These are phyloP conservation scores for Emergomyces pasteurianus DNA, from an alignment of 2,329 filamentous ascomycete genomes.

Conservation along the genomic window DNA sequence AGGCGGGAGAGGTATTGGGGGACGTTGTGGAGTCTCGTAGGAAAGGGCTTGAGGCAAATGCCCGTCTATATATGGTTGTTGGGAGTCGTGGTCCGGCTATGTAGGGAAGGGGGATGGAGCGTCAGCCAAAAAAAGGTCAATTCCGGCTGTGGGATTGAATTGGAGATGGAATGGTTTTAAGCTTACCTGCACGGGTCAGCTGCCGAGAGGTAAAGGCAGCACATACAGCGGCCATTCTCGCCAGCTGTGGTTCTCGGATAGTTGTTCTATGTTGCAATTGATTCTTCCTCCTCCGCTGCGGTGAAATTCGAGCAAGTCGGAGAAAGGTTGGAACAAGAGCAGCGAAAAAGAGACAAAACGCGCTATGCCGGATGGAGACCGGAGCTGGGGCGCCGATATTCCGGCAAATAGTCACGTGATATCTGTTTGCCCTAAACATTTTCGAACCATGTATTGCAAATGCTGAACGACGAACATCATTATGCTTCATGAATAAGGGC, in stretches of 20 bases:
- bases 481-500: no score
- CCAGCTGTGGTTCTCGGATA: background rate
- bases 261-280: background rate
- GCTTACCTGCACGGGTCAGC: slow-evolving; percentile 26
- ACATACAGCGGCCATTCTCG: slow-evolving; percentile 28
- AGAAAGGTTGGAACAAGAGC: background rate
- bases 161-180: background rate
- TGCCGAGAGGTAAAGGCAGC: slow-evolving; percentile 26
- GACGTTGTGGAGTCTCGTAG: slow-evolving; percentile 1
- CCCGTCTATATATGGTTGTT: slow-evolving; percentile 10
- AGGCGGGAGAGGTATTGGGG: background rate
- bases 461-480: no score
- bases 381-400: background rate
- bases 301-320: background rate
- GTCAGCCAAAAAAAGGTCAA: background rate
- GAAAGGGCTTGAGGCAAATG: slow-evolving; percentile 7
- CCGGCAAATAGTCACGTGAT: background rate
- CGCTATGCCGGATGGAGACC: background rate
- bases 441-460: no score
- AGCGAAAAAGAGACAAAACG: background rate
- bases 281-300: background rate
- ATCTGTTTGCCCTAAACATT: no score
- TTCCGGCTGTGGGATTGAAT: background rate
- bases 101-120: no score
- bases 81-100: slow-evolving; percentile 7